Evolutionary conservation across 2,329 filamentous ascomycete genomes (phyloP).

Genomic region (Xylariomycetidae sp.): DNA sequence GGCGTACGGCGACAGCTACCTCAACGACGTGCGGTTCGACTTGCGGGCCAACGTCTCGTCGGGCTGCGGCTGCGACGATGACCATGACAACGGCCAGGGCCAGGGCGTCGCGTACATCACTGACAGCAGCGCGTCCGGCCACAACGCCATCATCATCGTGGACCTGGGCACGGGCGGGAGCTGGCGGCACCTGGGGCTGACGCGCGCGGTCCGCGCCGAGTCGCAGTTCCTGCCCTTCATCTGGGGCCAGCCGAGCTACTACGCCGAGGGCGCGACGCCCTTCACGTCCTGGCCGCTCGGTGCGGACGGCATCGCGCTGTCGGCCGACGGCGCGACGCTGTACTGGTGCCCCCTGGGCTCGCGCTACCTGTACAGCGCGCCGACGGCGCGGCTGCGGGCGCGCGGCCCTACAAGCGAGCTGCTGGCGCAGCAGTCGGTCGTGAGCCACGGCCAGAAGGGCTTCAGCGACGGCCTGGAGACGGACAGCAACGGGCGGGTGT

Average conservation of each 20-base stretch:
- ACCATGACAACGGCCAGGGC: slow-evolving; percentile 32
- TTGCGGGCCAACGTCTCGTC: slow-evolving; percentile 37
- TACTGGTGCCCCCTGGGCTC: slow-evolving; percentile 41
- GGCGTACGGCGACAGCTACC: slow-evolving; percentile 42
- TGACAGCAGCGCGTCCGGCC: slow-evolving; percentile 42
- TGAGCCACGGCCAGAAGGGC: slow-evolving; percentile 41
- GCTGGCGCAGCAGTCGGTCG: slow-evolving; percentile 36
- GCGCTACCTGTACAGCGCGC: slow-evolving; percentile 35
- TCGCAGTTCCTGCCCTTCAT: slow-evolving; percentile 42
- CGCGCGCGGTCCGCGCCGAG: slow-evolving; percentile 34
- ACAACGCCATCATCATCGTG: slow-evolving; percentile 44
- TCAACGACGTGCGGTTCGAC: slow-evolving; percentile 52
- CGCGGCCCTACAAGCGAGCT: slow-evolving; percentile 34
- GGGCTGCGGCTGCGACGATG: too few species aligned
- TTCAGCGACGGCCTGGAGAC: slow-evolving; percentile 48
- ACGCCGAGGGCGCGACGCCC: slow-evolving; percentile 28
- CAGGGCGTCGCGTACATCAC: slow-evolving; percentile 49
- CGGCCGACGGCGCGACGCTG: slow-evolving; percentile 40
- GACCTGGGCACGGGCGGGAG: slow-evolving; percentile 43
- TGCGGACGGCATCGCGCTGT: slow-evolving; percentile 46
- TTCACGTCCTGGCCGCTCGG: slow-evolving; percentile 38
- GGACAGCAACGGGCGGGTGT: slow-evolving; percentile 44
- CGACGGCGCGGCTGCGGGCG: slow-evolving; percentile 37
- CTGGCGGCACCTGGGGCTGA: slow-evolving; percentile 44
- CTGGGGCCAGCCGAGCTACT: slow-evolving; percentile 44